Evolutionary conservation across 148 eudicot species (phyloP), one percentile per base, ranked within the genome.

Genomic region (Silene uniflora): DNA sequence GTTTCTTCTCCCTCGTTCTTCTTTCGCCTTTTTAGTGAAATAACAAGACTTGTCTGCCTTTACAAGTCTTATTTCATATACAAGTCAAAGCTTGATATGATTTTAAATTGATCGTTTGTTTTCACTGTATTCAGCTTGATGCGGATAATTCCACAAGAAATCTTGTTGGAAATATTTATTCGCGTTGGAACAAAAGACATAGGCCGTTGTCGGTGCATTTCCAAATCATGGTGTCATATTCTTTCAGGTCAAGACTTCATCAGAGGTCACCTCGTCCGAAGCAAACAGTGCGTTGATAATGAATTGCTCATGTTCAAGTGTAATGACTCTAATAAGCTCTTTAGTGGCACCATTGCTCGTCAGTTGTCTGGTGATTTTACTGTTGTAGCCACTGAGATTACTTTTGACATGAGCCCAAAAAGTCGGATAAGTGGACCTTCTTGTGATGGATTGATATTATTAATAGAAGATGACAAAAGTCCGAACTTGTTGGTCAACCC

Each of bases 121-220:
- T 66, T 66, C 10, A 17, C 21, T 66, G 16, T 4, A 66, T 35
- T 32, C 69, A 66, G 69, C 69, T 32, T 66, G 22, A 66, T 66
- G 56, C n/a, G 5, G 58, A 22, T 35, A 47, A 52, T 79, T 68
- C 82, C 77, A 47, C 39, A 79, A 68, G 77, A 74, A 1, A 69
- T 79, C 27, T 10, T 61, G 14, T 18, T 25, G 27, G 27, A 69
- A n/a, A 74, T 79, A 46, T 35, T 74, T 25, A 60, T 13, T 25
- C 56, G 74, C 8, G 21, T 79, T 3, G 75, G 78, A 16, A 56
- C 68, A 11, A 79, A 79, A 61, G 47, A 74, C 13, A 23, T 74
- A 16, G 74, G 82, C 14, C 63, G 58, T 35, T 69, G n/a, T 29
- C 81, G 77, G 2, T 74, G 82, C 27, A 74, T 79, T 8, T 79